Evolutionary conservation across 2,329 filamentous ascomycete species (phyloP).

Genomic region (Paracorniculantispora psalliotae): DNA sequence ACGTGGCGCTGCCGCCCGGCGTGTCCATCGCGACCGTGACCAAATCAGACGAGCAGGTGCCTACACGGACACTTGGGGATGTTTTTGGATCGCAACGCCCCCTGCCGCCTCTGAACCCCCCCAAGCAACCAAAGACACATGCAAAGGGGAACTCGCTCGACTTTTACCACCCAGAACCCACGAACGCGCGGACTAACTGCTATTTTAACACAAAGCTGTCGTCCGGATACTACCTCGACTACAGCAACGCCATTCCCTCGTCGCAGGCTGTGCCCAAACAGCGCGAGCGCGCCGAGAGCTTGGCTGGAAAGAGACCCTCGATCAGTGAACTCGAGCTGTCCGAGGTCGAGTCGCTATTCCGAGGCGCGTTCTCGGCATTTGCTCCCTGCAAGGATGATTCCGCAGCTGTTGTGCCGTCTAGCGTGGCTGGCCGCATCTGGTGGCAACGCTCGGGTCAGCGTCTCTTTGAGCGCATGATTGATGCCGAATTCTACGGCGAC

Average conservation of each 20-base stretch:
- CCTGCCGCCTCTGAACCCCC: constrained; percentile 62
- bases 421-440: constrained; percentile 65
- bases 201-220: constrained; percentile 65
- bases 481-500: constrained; percentile 42
- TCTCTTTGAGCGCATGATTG: constrained; percentile 60
- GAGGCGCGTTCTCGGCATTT: constrained; percentile 74
- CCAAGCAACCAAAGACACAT: constrained; percentile 65
- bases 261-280: constrained; percentile 57
- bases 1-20: constrained; percentile 64
- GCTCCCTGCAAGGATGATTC: constrained; percentile 72
- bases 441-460: constrained; percentile 68
- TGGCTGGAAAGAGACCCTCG: constrained; percentile 55
- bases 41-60: constrained; percentile 37
- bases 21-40: constrained; percentile 46
- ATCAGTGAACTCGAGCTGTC: constrained; percentile 53
- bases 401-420: constrained; percentile 63
- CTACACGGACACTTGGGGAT: constrained; percentile 63
- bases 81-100: constrained; percentile 64
- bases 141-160: constrained; percentile 57
- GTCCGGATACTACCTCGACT: constrained; percentile 65
- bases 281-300: constrained; percentile 66
- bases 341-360: constrained; percentile 70
- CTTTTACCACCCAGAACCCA: constrained; percentile 50
- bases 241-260: constrained; percentile 57
- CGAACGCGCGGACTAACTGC: constrained; percentile 50